Conservation (phyloP, 441 rosid species). For the Adansonia madagascariensis region DNA sequence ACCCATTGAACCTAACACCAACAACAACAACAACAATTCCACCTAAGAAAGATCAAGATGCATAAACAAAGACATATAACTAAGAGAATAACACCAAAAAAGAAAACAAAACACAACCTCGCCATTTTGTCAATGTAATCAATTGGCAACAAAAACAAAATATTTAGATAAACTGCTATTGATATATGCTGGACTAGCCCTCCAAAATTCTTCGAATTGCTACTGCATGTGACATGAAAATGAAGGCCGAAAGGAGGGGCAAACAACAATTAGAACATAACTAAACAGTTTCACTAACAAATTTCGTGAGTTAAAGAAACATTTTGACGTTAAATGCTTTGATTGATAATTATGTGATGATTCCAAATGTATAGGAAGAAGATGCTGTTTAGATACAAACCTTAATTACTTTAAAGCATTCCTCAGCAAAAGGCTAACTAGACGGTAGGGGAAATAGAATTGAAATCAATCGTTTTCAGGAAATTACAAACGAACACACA, state of each 20-base stretch:
- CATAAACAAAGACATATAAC: background rate
- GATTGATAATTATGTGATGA: background rate
- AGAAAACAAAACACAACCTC: background rate
- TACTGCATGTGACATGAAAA: background rate
- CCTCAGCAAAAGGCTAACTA: background rate
- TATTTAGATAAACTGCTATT: background rate
- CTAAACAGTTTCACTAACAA: background rate
- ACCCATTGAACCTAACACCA: slow-evolving; percentile 75
- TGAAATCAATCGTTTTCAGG: background rate
- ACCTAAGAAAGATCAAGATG: background rate
- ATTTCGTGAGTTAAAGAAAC: background rate
- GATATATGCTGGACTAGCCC: background rate
- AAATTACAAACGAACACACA: background rate
- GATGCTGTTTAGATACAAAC: background rate
- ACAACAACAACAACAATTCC: background rate
- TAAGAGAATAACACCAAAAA: background rate
- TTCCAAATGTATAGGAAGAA: background rate
- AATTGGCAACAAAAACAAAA: background rate
- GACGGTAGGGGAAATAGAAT: background rate
- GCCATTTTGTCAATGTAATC: background rate
- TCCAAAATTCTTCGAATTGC: background rate
- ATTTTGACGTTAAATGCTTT: background rate
- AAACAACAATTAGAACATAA: background rate
- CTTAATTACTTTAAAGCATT: background rate
- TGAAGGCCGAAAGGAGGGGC: background rate